phyloP scores from a whole-genome alignment of 2,329 filamentous ascomycete species.

The Talaromyces verruculosus region DNA sequence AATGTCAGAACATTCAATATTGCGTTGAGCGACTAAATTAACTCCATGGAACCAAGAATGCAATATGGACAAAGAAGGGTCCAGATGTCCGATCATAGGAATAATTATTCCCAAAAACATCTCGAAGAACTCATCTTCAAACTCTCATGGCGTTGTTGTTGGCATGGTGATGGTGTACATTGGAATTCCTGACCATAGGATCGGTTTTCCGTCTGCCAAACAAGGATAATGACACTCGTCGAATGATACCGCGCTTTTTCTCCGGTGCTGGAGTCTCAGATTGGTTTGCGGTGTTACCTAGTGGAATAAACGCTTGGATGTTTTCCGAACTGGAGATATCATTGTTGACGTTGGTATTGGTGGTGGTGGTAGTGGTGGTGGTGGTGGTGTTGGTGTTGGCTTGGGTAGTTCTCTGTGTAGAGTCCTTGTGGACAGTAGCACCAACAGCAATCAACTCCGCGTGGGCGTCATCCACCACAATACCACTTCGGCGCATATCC shows the following conservation, averaged over 20 bases:
- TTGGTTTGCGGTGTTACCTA: not conserved
- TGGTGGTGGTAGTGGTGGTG: not conserved
- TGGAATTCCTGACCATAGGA: not conserved
- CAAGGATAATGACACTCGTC: constrained; percentile 6
- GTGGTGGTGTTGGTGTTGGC: not conserved
- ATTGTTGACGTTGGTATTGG: not conserved
- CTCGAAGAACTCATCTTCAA: not conserved
- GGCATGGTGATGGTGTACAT: not conserved
- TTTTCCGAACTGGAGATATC: not conserved
- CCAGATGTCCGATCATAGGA: not conserved
- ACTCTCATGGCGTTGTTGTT: not conserved
- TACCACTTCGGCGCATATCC: not conserved
- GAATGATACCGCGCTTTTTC: constrained; percentile 3
- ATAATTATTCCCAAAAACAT: not conserved
- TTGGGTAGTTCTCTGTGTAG: not conserved
- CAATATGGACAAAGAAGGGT: not conserved
- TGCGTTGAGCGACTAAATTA: not conserved
- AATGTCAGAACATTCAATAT: no score
- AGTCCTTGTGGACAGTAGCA: not conserved
- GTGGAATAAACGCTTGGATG: not conserved
- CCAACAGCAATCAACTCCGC: not conserved
- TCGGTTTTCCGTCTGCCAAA: constrained; percentile 2
- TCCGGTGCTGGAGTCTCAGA: not conserved
- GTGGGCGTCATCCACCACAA: not conserved
- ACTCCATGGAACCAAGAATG: not conserved